Conservation (phyloP, 164 flowering plant genomes). For the Liriodendron chinense region DNA sequence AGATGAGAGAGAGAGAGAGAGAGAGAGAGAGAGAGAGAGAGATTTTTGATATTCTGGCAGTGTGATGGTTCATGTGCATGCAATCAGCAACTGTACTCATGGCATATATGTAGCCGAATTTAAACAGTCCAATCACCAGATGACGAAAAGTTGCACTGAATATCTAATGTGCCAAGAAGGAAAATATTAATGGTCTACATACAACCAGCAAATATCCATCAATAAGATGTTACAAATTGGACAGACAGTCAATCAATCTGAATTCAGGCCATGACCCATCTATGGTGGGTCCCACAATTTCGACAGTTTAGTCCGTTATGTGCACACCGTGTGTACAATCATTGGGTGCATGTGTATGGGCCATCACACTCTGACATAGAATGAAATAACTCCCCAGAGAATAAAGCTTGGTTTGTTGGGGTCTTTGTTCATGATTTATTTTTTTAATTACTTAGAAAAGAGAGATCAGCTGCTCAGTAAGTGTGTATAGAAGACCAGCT, state of each 20-base stretch:
- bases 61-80: background rate
- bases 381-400: background rate
- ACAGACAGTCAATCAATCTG: no score
- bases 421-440: background rate
- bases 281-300: background rate
- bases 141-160: no score
- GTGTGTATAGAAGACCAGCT: constrained; percentile 80
- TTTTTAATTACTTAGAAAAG: constrained; percentile 18
- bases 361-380: no score
- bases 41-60: no score
- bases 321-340: background rate
- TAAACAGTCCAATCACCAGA: background rate
- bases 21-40: background rate
- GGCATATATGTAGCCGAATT: background rate
- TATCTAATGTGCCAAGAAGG: no score
- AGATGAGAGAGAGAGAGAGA: constrained; percentile 28
- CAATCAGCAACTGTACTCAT: background rate
- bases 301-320: background rate
- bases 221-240: no score
- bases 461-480: constrained; percentile 59
- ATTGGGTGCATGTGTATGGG: background rate
- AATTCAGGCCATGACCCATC: no score
- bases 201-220: no score
- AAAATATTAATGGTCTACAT: no score
- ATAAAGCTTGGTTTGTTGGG: background rate